Evolutionary conservation across 345 rosid genomes (phyloP).

Genomic region (Pugionium dolabratum): DNA sequence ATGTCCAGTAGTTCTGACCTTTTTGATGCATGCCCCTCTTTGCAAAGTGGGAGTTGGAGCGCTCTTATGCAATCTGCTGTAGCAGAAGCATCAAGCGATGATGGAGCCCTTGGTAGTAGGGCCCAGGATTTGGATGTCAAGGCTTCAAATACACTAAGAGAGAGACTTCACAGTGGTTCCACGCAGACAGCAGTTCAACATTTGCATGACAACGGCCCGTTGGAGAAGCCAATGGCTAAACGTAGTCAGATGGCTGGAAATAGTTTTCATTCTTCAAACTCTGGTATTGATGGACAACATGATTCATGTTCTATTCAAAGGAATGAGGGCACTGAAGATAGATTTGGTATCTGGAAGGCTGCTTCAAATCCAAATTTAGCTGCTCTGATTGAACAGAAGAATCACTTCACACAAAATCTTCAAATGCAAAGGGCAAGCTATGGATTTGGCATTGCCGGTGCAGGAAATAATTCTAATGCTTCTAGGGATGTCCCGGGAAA

Average conservation of each 20-base stretch:
- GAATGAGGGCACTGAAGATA: slow-evolving; percentile 47
- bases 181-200: slow-evolving; percentile 45
- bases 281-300: slow-evolving; percentile 45
- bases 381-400: slow-evolving; percentile 41
- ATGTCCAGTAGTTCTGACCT: slow-evolving; percentile 49
- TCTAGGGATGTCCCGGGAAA: slow-evolving; percentile 44
- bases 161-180: slow-evolving; percentile 47
- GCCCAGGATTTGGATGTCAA: slow-evolving; percentile 27
- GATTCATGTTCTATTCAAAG: slow-evolving; percentile 43
- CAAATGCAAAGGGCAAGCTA: slow-evolving; percentile 46
- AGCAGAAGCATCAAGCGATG: slow-evolving; percentile 75
- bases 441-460: slow-evolving; percentile 41
- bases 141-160: slow-evolving; percentile 38
- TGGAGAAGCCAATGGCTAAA: slow-evolving; percentile 51
- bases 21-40: slow-evolving; percentile 58
- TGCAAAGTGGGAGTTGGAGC: slow-evolving; percentile 98
- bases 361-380: slow-evolving; percentile 47
- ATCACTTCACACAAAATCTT: slow-evolving; percentile 44
- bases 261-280: slow-evolving; percentile 42
- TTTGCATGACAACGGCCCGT: slow-evolving; percentile 42
- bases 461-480: slow-evolving; percentile 39
- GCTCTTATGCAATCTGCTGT: slow-evolving; percentile 99
- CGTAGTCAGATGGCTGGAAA: slow-evolving; percentile 49
- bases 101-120: slow-evolving; percentile 37
- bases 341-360: slow-evolving; percentile 47